Conservation (phyloP, 148 eudicot species). For the Rhododendron williamsianum region DNA sequence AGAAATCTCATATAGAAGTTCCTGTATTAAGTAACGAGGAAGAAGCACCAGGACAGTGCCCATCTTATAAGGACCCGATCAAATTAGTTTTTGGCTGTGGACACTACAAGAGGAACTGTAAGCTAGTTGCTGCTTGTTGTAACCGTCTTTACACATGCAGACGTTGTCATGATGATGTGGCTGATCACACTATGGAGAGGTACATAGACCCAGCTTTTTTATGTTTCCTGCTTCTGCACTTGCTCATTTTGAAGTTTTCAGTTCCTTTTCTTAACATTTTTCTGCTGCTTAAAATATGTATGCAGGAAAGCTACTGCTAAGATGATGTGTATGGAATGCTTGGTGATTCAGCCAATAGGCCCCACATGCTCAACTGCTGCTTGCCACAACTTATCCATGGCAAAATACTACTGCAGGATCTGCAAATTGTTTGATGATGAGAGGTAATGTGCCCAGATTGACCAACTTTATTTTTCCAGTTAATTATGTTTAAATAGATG, state of each 20-base stretch:
- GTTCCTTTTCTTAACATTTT: slow-evolving; percentile 2
- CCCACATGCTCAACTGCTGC: slow-evolving; percentile 57
- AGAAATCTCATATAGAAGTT: slow-evolving; percentile 30
- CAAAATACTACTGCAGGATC: slow-evolving; percentile 74
- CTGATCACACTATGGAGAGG: slow-evolving; percentile 82
- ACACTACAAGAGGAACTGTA: slow-evolving; percentile 93
- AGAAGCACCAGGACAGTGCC: slow-evolving; percentile 60
- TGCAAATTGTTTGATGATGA: slow-evolving; percentile 93
- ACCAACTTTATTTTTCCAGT: background rate
- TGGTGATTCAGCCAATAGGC: slow-evolving; percentile 72
- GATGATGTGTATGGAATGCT: slow-evolving; percentile 98
- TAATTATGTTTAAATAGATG: background rate
- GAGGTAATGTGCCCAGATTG: slow-evolving; percentile 41
- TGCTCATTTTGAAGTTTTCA: slow-evolving; percentile 9
- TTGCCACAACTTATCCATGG: slow-evolving; percentile 69
- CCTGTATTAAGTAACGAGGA: slow-evolving; percentile 29
- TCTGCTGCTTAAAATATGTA: slow-evolving; percentile 5
- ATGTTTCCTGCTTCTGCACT: slow-evolving; percentile 6
- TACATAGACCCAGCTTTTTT: slow-evolving; percentile 14
- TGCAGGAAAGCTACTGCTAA: slow-evolving; percentile 72
- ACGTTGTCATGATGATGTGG: slow-evolving; percentile 78
- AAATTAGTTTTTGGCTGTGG: slow-evolving; percentile 64
- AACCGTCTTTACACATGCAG: slow-evolving; percentile 70
- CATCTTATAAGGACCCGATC: slow-evolving; percentile 59
- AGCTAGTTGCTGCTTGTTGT: slow-evolving; percentile 81